Conservation (phyloP, 208 protist genomes). For the Leishmania tarentolae region DNA sequence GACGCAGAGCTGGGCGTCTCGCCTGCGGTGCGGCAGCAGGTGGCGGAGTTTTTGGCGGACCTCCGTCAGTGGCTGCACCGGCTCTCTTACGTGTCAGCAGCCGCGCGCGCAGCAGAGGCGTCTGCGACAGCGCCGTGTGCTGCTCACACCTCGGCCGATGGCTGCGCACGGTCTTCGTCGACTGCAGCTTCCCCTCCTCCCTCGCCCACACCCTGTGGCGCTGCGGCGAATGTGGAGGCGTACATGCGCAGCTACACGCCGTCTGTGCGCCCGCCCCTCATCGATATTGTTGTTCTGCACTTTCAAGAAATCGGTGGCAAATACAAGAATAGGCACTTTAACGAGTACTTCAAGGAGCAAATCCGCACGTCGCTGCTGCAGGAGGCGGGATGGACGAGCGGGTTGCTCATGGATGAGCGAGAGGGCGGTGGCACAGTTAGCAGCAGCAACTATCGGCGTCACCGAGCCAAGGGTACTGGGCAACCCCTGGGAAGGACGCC, state of each 20-base stretch:
- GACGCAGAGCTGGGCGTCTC: slow-evolving; percentile 16
- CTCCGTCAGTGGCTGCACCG: slow-evolving; percentile 63
- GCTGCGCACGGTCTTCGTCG: slow-evolving; percentile 1
- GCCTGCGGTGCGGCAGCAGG: slow-evolving; percentile 16
- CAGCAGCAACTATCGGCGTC: slow-evolving; percentile 16
- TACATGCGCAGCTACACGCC: slow-evolving; percentile 26
- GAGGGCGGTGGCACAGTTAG: slow-evolving; percentile 14
- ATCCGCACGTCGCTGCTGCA: slow-evolving; percentile 48
- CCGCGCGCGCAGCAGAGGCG: slow-evolving; percentile 19
- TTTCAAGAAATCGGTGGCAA: slow-evolving; percentile 88
- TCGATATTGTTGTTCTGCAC: slow-evolving; percentile 86
- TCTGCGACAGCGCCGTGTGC: neutral
- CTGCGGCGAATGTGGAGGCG: slow-evolving; percentile 8
- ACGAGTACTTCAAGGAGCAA: slow-evolving; percentile 46
- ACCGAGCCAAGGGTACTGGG: neutral
- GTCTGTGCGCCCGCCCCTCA: slow-evolving; percentile 38
- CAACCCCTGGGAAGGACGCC: neutral
- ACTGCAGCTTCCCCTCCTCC: neutral
- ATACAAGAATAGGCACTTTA: slow-evolving; percentile 55
- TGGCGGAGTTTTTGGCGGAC: slow-evolving; percentile 63
- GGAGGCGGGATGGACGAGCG: slow-evolving; percentile 76
- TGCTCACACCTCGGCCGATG: neutral
- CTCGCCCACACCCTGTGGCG: neutral
- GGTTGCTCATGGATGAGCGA: slow-evolving; percentile 71
- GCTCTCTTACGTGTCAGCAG: slow-evolving; percentile 30